Base-by-base conservation (phyloP, 83 land plant genomes). In the Larix sibirica region DNA sequence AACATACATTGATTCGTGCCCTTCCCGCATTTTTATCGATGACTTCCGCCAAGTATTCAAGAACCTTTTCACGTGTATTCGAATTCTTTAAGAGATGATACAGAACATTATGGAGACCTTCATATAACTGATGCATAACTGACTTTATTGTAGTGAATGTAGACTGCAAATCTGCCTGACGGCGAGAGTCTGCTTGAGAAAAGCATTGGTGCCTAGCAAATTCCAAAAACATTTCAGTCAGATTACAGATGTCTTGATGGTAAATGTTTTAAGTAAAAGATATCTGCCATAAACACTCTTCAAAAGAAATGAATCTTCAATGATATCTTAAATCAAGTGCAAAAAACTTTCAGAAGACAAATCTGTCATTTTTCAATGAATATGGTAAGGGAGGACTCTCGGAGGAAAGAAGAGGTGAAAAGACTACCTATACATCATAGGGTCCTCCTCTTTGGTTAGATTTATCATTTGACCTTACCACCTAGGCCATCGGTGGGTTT, bases 201-300 rank as follows among this genome's bases (percentile, higher is more conserved):
- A 97, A 97, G 88, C 98, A 97, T 79, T 96, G 98, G 62, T 90
- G 92, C 23, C 99, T 97, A 89, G 20, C n/a, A 65, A 50, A 61
- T 74, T 54, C 18, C 59, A 81, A 44, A 65, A 81, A 14, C 54
- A 80, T 23, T 80, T 63, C 47, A 64, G 50, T 62, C 67, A 80
- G 54, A 21, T 18, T 36, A 65, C 36, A 6, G 65, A 64, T 10
- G 44, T 73, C 50, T 42, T 20, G 44, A 42, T 71, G 44, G 77
- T 36, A 71, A 71, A 40, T 42, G 77, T 24, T 73, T 40, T 0
- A 40, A 42, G 56, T 8, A 18, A 42, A 16, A 38, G 21, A 13
- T 44, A 70, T 4, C 21, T 17, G 6, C 44, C 50, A 36, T 6
- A 17, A 36, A n/a, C 75, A 70, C 47, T 2, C 67, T 64, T 64